phyloP scores from a whole-genome alignment of 805 yeast genomes.

The Debaryomyces castellii region DNA sequence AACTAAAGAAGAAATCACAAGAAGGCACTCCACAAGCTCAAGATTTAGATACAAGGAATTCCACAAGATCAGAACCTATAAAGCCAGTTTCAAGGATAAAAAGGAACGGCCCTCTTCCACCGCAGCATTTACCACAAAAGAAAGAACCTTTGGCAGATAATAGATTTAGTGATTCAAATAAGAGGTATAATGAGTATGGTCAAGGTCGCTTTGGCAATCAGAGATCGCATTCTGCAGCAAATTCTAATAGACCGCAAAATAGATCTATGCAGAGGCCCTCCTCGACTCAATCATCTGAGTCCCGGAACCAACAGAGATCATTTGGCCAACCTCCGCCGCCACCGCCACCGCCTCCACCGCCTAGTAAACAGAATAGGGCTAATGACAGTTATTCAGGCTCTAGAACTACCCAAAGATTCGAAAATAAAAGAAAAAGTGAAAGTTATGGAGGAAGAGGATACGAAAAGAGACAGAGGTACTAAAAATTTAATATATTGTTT shows the following conservation, averaged over 20 bases:
- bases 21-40: background rate
- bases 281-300: constrained; percentile 7
- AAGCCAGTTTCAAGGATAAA: background rate
- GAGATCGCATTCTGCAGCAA: constrained; percentile 3
- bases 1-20: constrained; percentile 6
- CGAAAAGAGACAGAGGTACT: constrained; percentile 32
- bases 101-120: constrained; percentile 4
- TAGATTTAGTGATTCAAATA: constrained; percentile 5
- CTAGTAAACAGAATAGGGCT: background rate
- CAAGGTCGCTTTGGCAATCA: background rate
- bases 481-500: constrained; percentile 1
- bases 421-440: constrained; percentile 25
- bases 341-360: constrained; percentile 10
- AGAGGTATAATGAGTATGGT: constrained; percentile 8
- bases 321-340: constrained; percentile 24
- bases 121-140: constrained; percentile 10
- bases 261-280: constrained; percentile 3
- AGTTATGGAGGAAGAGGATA: constrained; percentile 18
- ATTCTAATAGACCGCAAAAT: constrained; percentile 1
- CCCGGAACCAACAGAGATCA: constrained; percentile 5
- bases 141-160: constrained; percentile 4
- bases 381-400: constrained; percentile 7
- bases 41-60: background rate
- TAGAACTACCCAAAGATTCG: constrained; percentile 12
- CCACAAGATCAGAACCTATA: background rate